A percentile compares a stretch with the other conserved stretches of the same genome.
Evolutionary conservation across 2,329 filamentous ascomycete genomes (phyloP).

Genomic region (Phialophora macrospora): DNA sequence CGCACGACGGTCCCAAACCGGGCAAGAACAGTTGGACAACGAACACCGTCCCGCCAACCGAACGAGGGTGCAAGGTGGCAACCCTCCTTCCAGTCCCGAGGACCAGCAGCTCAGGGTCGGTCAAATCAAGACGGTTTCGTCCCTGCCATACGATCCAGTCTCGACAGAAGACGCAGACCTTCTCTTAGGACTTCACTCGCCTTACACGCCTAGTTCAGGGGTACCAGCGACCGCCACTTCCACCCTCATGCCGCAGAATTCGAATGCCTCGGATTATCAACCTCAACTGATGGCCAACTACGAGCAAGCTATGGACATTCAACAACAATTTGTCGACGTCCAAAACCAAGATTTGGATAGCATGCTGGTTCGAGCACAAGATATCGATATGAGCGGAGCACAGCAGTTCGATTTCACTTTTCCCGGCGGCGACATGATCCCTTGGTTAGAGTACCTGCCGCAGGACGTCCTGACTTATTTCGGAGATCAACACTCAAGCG

Average conservation of each 20-base stretch:
- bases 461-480: slow-evolving; percentile 66
- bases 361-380: slow-evolving; percentile 76
- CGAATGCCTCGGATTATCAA: slow-evolving; percentile 6
- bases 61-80: not conserved
- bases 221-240: not conserved
- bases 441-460: slow-evolving; percentile 76
- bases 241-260: not conserved
- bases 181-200: slow-evolving; percentile 56
- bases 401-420: slow-evolving; percentile 43
- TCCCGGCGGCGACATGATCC: slow-evolving; percentile 69
- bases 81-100: not conserved
- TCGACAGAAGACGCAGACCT: slow-evolving; percentile 55
- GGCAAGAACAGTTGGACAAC: not conserved
- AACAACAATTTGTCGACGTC: slow-evolving; percentile 17
- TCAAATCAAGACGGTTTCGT: slow-evolving; percentile 28
- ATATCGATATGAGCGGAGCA: slow-evolving; percentile 67
- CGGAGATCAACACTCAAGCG: slow-evolving; percentile 42
- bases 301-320: not conserved
- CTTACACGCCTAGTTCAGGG: slow-evolving; percentile 41
- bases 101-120: not conserved
- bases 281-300: slow-evolving; percentile 7
- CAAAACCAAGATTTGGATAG: slow-evolving; percentile 42
- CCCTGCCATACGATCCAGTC: slow-evolving; percentile 41
- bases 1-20: not conserved
- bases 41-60: not conserved